phyloP scores from a whole-genome alignment of 2,329 filamentous ascomycete species.

The Colletotrichum aenigma region DNA sequence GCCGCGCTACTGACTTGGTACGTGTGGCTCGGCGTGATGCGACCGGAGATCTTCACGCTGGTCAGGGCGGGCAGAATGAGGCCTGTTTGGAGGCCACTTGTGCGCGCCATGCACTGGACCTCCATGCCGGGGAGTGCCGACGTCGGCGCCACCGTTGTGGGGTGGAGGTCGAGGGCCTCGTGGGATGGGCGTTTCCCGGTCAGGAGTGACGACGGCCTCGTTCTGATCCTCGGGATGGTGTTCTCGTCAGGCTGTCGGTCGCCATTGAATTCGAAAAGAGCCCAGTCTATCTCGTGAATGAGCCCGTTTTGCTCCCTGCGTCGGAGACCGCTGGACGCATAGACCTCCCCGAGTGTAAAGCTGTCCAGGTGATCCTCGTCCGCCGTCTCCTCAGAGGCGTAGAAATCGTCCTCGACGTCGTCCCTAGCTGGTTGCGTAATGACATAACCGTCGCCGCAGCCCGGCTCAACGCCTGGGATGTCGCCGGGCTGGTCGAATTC shows the following conservation, averaged over 20 bases:
- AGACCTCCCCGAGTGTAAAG: constrained; percentile 81
- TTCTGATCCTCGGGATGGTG: constrained; percentile 55
- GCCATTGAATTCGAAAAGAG: constrained; percentile 79
- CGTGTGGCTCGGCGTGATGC: constrained; percentile 77
- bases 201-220: neutral
- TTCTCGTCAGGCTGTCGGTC: constrained; percentile 76
- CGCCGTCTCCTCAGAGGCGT: constrained; percentile 71
- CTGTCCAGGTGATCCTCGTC: constrained; percentile 84
- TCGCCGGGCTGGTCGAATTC: constrained; percentile 71
- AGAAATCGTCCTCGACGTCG: constrained; percentile 83
- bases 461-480: constrained; percentile 76
- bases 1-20: constrained; percentile 58
- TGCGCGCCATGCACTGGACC: constrained; percentile 89
- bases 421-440: constrained; percentile 93
- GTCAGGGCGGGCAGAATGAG: constrained; percentile 79
- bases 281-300: constrained; percentile 95
- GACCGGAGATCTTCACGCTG: constrained; percentile 86
- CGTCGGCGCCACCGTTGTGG: constrained; percentile 63
- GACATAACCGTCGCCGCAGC: constrained; percentile 76
- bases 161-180: constrained; percentile 47
- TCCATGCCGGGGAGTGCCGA: constrained; percentile 72
- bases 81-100: constrained; percentile 81
- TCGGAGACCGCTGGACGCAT: constrained; percentile 88
- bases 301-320: constrained; percentile 74
- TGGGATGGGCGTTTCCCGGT: constrained; percentile 11